phyloP scores from a whole-genome alignment of 306 rosid species.

The Amphicarpaea edgeworthii region DNA sequence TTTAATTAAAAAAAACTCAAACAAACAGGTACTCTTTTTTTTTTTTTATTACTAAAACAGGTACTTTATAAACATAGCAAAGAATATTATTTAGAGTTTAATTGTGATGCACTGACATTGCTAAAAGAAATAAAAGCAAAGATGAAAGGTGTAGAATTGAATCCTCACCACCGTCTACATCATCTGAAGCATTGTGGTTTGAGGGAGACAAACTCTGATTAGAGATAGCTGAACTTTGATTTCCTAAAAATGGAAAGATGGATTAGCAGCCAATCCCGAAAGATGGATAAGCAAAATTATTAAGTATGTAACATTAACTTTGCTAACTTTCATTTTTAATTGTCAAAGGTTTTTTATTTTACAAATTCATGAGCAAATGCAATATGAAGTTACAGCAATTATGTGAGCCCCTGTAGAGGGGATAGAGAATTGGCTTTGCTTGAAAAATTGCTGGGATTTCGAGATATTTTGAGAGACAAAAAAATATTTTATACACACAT shows the following conservation, averaged over 20 bases:
- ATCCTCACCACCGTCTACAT: slow-evolving; percentile 78
- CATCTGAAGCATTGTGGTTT: slow-evolving; percentile 59
- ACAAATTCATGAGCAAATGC: slow-evolving; percentile 23
- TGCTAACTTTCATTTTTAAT: slow-evolving; percentile 5
- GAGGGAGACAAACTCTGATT: slow-evolving; percentile 61
- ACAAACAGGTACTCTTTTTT: not conserved
- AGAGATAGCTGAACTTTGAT: slow-evolving; percentile 47
- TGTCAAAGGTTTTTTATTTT: slow-evolving; percentile 13
- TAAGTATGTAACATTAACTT: slow-evolving; percentile 20
- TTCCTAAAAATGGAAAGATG: slow-evolving; percentile 56
- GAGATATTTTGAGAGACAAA: not conserved
- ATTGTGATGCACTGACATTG: too few relatives aligned
- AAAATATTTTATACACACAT: not conserved
- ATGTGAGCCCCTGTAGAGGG: slow-evolving; percentile 8
- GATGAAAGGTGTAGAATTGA: slow-evolving; percentile 18
- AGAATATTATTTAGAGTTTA: slow-evolving; percentile 17
- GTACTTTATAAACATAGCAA: slow-evolving; percentile 8
- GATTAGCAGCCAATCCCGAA: slow-evolving; percentile 33
- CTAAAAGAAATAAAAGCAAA: not conserved
- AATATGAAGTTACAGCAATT: slow-evolving; percentile 22
- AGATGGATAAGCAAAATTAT: slow-evolving; percentile 25
- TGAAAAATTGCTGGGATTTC: not conserved
- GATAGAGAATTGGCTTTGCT: slow-evolving; percentile 14
- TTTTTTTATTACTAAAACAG: too few relatives aligned
- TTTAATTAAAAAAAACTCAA: not conserved